These are phyloP conservation scores for Samsoniella hepiali DNA, from an alignment of 2,329 filamentous ascomycete genomes.

Conservation along the genomic window DNA sequence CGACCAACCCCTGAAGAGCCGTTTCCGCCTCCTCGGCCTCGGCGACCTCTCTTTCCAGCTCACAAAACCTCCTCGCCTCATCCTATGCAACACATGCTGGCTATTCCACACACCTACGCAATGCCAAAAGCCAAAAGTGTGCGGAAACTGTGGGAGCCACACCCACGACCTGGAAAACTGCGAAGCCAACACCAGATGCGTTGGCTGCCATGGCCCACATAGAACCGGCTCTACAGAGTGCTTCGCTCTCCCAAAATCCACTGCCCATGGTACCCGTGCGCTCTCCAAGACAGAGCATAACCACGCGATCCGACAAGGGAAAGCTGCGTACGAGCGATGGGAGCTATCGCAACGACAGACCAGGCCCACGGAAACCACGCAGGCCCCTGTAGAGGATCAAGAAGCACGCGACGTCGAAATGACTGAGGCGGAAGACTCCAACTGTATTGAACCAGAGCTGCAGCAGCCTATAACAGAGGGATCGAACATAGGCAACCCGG, in stretches of 20 bases:
- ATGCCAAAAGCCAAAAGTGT: neutral
- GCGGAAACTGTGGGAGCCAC: neutral
- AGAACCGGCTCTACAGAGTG: neutral
- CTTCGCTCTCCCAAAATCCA: neutral
- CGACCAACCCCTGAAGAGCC: neutral
- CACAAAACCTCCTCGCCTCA: neutral
- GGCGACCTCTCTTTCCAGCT: neutral
- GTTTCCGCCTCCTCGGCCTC: neutral
- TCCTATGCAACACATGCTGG: neutral
- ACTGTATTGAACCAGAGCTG: too few relatives aligned
- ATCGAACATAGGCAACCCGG: neutral
- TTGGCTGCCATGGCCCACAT: constrained; percentile 1
- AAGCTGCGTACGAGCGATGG: constrained; percentile 9
- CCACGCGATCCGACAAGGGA: neutral
- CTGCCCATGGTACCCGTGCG: neutral
- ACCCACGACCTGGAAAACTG: neutral
- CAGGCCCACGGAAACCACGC: neutral
- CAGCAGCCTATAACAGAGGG: neutral
- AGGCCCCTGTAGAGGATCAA: neutral
- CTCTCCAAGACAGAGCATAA: constrained; percentile 2
- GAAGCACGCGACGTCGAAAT: neutral
- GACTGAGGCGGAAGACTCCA: too few relatives aligned
- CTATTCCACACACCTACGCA: neutral
- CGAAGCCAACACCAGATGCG: neutral
- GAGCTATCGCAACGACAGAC: neutral